Base-by-base conservation (phyloP, 1,284 basidiomycete genomes). In the Cerrena zonata region DNA sequence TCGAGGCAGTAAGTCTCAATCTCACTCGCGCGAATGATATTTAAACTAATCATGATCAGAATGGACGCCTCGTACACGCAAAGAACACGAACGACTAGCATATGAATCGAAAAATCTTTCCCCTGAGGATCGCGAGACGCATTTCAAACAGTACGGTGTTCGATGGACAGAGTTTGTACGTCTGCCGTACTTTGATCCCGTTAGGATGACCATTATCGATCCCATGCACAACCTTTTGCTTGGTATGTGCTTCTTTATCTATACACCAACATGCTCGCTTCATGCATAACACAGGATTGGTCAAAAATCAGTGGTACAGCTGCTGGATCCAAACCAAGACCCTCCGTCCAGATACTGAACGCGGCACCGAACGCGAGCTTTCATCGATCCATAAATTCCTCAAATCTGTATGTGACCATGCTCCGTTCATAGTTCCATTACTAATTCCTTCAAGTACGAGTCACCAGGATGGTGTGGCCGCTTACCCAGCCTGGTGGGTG, bases 141-240 rank as follows among this genome's bases (percentile, higher is more conserved):
- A 57, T 38, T 64, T 62, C 53, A 45, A 51, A 12, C n/a, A 50
- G 15, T 39, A 62, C 39, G 66, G 61, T n/a, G 52, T 54, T 1
- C 55, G 64, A 4, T 67, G 60, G 57, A 58, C 59, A 2, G 68
- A 66, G 36, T 57, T 69, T 19, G 50, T 58, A 0, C 60, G 62
- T 0, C 58, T 70, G 0, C 52, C 53, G 11, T 70, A 70, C 47
- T 69, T 66, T 45, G 59, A 70, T 48, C 39, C 59, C 1, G 50
- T 63, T 7, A 56, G 56, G 1, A 63, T 60, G 53, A 61, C 58
- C 0, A 54, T 70, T 13, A 48, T 70, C 45, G 66, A 69, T 51
- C 66, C 67, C 0, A 68, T 68, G 66, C 65, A 67, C 47, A 69
- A 65, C 45, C 49, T 68, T 0, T 54, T 69, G 1, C 57, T 67